phyloP scores from a whole-genome alignment of 495 filamentous ascomycete genomes.

The Barbatosphaeria neglecta region DNA sequence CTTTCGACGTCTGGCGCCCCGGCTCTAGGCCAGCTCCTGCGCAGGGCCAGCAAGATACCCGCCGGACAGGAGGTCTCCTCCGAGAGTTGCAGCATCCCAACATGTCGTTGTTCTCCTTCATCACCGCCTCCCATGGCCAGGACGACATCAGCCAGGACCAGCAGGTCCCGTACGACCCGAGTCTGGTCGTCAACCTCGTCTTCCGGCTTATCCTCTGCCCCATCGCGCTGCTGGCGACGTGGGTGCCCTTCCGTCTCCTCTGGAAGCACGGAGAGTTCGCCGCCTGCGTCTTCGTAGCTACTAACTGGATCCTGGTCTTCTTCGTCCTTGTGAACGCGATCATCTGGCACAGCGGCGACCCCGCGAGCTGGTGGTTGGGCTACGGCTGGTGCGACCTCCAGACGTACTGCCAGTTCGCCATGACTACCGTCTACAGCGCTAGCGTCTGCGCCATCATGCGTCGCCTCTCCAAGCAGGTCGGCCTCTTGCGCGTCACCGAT shows the following conservation, averaged over 20 bases:
- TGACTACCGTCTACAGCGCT: constrained; percentile 51
- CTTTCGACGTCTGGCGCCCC: too few relatives aligned
- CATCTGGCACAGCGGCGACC: constrained; percentile 69
- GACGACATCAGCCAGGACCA: constrained; percentile 4
- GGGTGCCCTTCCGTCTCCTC: constrained; percentile 44
- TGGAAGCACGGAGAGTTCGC: constrained; percentile 49
- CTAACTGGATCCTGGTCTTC: constrained; percentile 52
- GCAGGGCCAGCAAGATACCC: too few relatives aligned
- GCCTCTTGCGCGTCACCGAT: constrained; percentile 41
- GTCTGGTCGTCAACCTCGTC: constrained; percentile 27
- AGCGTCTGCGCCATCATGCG: constrained; percentile 62
- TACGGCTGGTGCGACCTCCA: constrained; percentile 73
- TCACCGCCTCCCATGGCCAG: constrained; percentile 12
- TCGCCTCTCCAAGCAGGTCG: constrained; percentile 63
- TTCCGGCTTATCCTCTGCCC: constrained; percentile 41
- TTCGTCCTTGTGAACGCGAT: constrained; percentile 65
- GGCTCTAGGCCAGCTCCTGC: too few relatives aligned
- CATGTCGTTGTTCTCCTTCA: constrained; percentile 5
- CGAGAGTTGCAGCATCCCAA: neutral
- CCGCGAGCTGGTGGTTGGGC: constrained; percentile 59
- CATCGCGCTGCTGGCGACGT: constrained; percentile 43
- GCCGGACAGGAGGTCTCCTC: too few relatives aligned
- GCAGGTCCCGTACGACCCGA: constrained; percentile 11
- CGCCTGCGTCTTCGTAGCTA: constrained; percentile 50
- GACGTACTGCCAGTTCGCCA: constrained; percentile 42